phyloP scores from a whole-genome alignment of 306 rosid species.

The Abrus precatorius region DNA sequence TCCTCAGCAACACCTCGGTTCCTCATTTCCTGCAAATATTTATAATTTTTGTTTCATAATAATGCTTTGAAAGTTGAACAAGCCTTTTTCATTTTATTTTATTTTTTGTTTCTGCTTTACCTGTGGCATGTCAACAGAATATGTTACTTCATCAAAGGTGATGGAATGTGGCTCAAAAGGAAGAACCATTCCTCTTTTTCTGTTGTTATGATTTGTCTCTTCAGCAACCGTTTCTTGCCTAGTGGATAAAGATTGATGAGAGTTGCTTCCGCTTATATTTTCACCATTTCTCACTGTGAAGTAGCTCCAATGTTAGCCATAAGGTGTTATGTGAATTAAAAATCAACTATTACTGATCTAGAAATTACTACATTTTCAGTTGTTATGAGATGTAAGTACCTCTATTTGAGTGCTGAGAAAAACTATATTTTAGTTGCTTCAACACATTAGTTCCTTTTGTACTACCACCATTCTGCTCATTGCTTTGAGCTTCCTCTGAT shows the following conservation, averaged over 20 bases:
- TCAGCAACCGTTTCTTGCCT: slow-evolving; percentile 22
- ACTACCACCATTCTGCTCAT: slow-evolving; percentile 37
- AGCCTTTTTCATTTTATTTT: not conserved
- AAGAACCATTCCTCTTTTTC: slow-evolving; percentile 63
- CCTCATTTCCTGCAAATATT: slow-evolving; percentile 70
- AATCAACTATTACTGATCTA: slow-evolving; percentile 7
- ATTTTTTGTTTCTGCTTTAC: slow-evolving; percentile 43
- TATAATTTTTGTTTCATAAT: not conserved
- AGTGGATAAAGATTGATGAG: not conserved
- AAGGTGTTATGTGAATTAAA: slow-evolving; percentile 21
- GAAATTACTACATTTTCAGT: slow-evolving; percentile 6
- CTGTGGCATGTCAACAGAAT: slow-evolving; percentile 60
- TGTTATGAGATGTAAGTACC: slow-evolving; percentile 49
- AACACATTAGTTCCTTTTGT: slow-evolving; percentile 22
- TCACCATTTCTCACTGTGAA: slow-evolving; percentile 45
- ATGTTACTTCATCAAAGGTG: slow-evolving; percentile 62
- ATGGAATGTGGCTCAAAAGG: slow-evolving; percentile 60
- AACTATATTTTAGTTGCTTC: slow-evolving; percentile 32
- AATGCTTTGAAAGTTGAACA: slow-evolving; percentile 29
- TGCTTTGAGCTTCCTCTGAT: slow-evolving; percentile 53
- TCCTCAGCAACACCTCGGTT: slow-evolving; percentile 70
- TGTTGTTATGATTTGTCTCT: slow-evolving; percentile 41
- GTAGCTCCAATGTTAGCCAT: slow-evolving; percentile 28
- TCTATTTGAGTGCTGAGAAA: slow-evolving; percentile 48
- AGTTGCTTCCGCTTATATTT: slow-evolving; percentile 33